These are phyloP conservation scores for Aspergillus sclerotialis DNA, from an alignment of 2,329 filamentous ascomycete species.

Conservation along the genomic window DNA sequence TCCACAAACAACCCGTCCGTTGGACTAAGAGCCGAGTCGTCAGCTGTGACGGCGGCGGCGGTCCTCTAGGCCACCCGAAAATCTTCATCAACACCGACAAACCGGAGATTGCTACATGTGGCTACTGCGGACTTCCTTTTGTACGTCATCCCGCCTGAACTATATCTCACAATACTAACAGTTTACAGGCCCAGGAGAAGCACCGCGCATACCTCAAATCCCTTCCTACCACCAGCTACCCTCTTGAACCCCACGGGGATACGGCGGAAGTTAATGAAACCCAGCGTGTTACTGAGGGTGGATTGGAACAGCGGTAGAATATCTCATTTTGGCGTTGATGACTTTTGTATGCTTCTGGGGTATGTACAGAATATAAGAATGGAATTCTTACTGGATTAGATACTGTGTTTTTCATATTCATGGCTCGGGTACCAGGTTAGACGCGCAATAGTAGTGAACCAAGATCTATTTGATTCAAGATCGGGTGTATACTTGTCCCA, in stretches of 20 bases:
- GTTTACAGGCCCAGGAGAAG: constrained; percentile 73
- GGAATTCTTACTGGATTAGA: constrained; percentile 18
- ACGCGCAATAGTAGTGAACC: too few species aligned
- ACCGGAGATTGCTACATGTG: constrained; percentile 82
- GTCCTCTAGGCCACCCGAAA: constrained; percentile 79
- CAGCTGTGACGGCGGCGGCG: constrained; percentile 86
- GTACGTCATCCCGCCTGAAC: constrained; percentile 51
- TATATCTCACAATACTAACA: constrained; percentile 1
- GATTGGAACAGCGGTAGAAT: constrained; percentile 53
- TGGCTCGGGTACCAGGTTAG: too few species aligned
- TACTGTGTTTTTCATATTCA: too few species aligned
- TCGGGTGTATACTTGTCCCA: not conserved
- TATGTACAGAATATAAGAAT: constrained; percentile 32
- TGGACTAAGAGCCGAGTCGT: constrained; percentile 82
- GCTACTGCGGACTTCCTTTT: constrained; percentile 88
- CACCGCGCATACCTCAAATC: constrained; percentile 79
- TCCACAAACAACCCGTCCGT: constrained; percentile 89
- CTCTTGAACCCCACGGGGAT: constrained; percentile 58
- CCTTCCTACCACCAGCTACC: constrained; percentile 72
- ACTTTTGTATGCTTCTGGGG: constrained; percentile 16
- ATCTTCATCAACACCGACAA: constrained; percentile 99
- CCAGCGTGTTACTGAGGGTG: constrained; percentile 53
- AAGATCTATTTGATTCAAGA: constrained; percentile 2
- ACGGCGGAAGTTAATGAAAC: constrained; percentile 52
- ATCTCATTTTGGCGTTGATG: constrained; percentile 29